A percentile compares a stretch with the other conserved stretches of the same genome.
phyloP scores from a whole-genome alignment of 1,284 basidiomycete genomes.

The Puccinia coronata region DNA sequence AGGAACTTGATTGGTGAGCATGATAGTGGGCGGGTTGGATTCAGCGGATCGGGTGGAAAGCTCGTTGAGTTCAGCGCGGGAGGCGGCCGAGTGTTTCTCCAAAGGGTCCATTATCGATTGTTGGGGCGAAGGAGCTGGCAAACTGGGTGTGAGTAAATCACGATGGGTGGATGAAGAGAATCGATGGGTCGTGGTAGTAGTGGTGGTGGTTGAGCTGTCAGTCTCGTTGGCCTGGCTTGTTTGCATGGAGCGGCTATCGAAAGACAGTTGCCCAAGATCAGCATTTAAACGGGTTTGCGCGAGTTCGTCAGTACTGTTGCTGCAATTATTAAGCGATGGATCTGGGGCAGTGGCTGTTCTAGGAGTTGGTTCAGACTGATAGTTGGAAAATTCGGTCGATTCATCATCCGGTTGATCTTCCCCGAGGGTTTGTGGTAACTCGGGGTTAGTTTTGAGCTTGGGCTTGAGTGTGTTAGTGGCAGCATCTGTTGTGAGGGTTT shows the following conservation, averaged over 20 bases:
- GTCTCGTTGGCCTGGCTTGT: not conserved
- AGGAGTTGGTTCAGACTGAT: conserved; percentile 17
- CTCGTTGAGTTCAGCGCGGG: not conserved
- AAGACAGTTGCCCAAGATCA: conserved; percentile 8
- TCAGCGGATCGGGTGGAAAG: conserved; percentile 6
- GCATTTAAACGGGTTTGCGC: conserved; percentile 4
- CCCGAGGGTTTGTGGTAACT: not conserved
- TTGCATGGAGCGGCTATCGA: conserved; percentile 3
- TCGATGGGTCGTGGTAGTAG: not conserved
- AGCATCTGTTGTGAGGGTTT: not conserved
- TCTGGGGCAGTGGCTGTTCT: not conserved
- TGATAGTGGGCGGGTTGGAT: not conserved
- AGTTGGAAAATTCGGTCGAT: conserved; percentile 5
- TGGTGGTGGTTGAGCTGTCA: not conserved
- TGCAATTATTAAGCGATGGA: not conserved
- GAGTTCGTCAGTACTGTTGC: not conserved
- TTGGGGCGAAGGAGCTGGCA: conserved; percentile 9
- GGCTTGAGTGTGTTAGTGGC: conserved; percentile 10
- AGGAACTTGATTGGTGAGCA: not conserved
- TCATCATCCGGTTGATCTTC: conserved; percentile 34
- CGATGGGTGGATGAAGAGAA: conserved; percentile 6
- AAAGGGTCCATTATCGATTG: conserved; percentile 4
- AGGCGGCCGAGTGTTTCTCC: not conserved
- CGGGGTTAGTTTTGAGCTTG: conserved; percentile 2
- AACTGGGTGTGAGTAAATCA: too few relatives aligned